These are phyloP conservation scores for Cyberlindnera samutprakarnensis DNA, from an alignment of 805 yeast genomes.

Conservation along the genomic window DNA sequence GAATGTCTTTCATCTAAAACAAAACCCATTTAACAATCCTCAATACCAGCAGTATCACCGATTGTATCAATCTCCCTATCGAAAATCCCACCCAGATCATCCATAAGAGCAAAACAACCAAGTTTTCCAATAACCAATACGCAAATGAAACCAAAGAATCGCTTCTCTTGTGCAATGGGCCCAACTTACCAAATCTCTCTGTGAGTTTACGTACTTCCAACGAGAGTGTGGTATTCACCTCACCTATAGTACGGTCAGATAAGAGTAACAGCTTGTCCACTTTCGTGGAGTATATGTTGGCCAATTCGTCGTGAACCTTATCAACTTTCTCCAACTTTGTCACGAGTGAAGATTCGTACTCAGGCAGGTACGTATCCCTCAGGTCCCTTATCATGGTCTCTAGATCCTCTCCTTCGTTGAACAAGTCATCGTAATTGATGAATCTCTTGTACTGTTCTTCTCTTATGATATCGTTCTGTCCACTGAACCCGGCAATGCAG, in stretches of 20 bases:
- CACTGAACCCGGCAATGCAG: slow-evolving; percentile 10
- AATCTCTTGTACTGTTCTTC: slow-evolving; percentile 6
- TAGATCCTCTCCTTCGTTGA: slow-evolving; percentile 4
- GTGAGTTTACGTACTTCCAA: slow-evolving; percentile 48
- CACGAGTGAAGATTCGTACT: slow-evolving; percentile 10
- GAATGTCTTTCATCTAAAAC: too few species aligned
- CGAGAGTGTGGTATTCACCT: slow-evolving; percentile 63
- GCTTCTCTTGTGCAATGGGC: slow-evolving; percentile 23
- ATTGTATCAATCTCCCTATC: slow-evolving; percentile 30
- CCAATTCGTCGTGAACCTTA: slow-evolving; percentile 13
- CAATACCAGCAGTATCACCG: too few species aligned
- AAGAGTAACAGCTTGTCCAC: slow-evolving; percentile 54
- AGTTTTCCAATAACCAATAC: slow-evolving; percentile 42
- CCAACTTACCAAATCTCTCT: slow-evolving; percentile 40
- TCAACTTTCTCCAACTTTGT: slow-evolving; percentile 16
- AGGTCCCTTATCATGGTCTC: slow-evolving; percentile 3
- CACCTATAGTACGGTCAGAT: slow-evolving; percentile 65
- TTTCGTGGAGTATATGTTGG: slow-evolving; percentile 33
- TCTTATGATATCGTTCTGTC: slow-evolving; percentile 16
- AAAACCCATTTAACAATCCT: too few species aligned
- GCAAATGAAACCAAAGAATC: slow-evolving; percentile 30
- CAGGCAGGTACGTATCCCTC: slow-evolving; percentile 3
- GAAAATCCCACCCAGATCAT: slow-evolving; percentile 51
- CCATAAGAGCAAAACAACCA: slow-evolving; percentile 45
- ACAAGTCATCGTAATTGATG: slow-evolving; percentile 9